A percentile compares a stretch with the other conserved stretches of the same genome.
phyloP scores from a whole-genome alignment of 805 yeast species.

The Candida jianshihensis region DNA sequence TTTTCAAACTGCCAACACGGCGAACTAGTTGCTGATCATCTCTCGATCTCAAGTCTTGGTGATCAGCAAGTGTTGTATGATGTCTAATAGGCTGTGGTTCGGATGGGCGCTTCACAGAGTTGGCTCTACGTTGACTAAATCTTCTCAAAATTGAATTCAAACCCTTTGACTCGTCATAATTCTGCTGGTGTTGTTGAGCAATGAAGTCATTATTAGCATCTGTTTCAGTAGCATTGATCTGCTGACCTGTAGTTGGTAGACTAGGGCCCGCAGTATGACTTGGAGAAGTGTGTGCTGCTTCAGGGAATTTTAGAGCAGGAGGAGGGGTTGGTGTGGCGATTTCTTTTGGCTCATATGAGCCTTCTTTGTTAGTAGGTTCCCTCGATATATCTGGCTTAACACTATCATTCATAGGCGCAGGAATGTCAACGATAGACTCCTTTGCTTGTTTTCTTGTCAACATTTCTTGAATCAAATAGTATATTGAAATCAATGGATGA shows the following conservation, averaged over 20 bases:
- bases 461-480: conserved; percentile 83
- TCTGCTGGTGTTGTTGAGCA: conserved; percentile 31
- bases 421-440: conserved; percentile 30
- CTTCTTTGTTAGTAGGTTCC: neutral
- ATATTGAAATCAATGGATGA: conserved; percentile 85
- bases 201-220: conserved; percentile 27
- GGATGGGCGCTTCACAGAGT: conserved; percentile 19
- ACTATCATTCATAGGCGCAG: conserved; percentile 16
- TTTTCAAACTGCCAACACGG: conserved; percentile 21
- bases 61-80: neutral
- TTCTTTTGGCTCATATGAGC: conserved; percentile 3
- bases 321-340: conserved; percentile 29
- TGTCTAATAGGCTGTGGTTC: neutral
- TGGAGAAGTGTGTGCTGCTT: conserved; percentile 45
- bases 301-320: conserved; percentile 39
- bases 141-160: conserved; percentile 23
- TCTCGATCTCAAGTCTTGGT: neutral
- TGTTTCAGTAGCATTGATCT: conserved; percentile 37
- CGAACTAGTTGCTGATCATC: conserved; percentile 14
- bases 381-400: neutral
- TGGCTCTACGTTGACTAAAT: conserved; percentile 22
- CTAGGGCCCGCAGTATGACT: conserved; percentile 36
- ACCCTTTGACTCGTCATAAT: conserved; percentile 22
- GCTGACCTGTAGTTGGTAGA: conserved; percentile 30
- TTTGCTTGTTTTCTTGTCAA: conserved; percentile 59